phyloP scores from a whole-genome alignment of 2,329 filamentous ascomycete species.

The Chalaropsis thielavioides region DNA sequence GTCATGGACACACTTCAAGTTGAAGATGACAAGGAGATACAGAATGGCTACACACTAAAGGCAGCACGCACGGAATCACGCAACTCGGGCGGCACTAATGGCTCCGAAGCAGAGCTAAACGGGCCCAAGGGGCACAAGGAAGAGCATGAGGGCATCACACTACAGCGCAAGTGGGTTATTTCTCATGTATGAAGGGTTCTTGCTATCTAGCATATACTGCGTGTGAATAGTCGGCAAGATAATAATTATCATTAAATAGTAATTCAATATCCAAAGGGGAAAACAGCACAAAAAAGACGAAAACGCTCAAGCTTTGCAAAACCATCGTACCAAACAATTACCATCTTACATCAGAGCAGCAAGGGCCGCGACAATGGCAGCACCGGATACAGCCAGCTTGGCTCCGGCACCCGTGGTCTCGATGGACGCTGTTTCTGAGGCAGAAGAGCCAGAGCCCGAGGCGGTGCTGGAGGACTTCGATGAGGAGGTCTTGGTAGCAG shows the following conservation, averaged over 20 bases:
- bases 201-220: too few relatives aligned
- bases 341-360: conserved; percentile 26
- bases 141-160: conserved; percentile 12
- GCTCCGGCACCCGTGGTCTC: conserved; percentile 24
- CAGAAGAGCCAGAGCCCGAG: conserved; percentile 19
- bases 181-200: conserved; percentile 8
- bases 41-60: conserved; percentile 14
- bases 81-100: conserved; percentile 15
- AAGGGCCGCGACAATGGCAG: conserved; percentile 28
- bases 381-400: conserved; percentile 25
- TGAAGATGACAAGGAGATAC: conserved; percentile 17
- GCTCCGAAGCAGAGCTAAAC: conserved; percentile 13
- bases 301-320: not conserved
- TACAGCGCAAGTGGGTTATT: conserved; percentile 18
- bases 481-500: conserved; percentile 20
- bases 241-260: conserved; percentile 1
- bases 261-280: not conserved
- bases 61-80: conserved; percentile 11
- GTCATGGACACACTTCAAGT: conserved; percentile 16
- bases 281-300: too few relatives aligned
- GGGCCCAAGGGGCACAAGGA: conserved; percentile 5
- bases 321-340: not conserved
- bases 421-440: conserved; percentile 21
- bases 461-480: conserved; percentile 18
- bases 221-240: not conserved